These are phyloP conservation scores for Globisporangium nunn DNA, from an alignment of 352 stramenopile species.

Conservation along the genomic window DNA sequence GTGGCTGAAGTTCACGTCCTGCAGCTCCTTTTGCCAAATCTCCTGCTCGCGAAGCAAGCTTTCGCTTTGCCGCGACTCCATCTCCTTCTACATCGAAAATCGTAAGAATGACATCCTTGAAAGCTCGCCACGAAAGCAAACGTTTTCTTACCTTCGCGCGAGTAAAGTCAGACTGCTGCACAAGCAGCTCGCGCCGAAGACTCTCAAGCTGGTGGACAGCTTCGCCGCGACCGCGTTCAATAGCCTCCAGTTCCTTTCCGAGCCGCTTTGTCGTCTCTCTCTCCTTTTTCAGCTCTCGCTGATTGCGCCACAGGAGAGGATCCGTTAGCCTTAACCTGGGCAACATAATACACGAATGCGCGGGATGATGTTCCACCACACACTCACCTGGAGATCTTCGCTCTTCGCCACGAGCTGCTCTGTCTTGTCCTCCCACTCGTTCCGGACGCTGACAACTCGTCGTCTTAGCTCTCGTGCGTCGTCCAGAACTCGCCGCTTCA, in stretches of 20 bases:
- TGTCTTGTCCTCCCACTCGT: constrained; percentile 41
- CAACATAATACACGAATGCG: too few species aligned
- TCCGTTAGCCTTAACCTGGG: background rate
- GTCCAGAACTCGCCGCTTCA: constrained; percentile 27
- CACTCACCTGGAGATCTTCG: constrained; percentile 22
- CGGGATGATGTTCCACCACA: background rate
- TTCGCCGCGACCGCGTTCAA: constrained; percentile 21
- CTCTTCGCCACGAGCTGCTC: constrained; percentile 29
- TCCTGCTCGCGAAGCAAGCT: constrained; percentile 41
- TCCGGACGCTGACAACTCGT: constrained; percentile 27
- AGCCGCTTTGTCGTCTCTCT: constrained; percentile 5
- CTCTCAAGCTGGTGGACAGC: constrained; percentile 28
- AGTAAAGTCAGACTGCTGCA: constrained; percentile 21
- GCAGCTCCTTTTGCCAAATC: constrained; percentile 50
- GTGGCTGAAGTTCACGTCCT: constrained; percentile 42
- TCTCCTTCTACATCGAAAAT: constrained; percentile 11
- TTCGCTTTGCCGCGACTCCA: constrained; percentile 25
- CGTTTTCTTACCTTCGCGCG: constrained; percentile 11
- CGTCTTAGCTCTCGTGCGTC: constrained; percentile 38
- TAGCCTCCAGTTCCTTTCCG: constrained; percentile 18
- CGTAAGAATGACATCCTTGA: background rate
- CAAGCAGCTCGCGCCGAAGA: constrained; percentile 32
- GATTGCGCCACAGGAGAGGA: background rate
- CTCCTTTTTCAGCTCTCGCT: constrained; percentile 19
- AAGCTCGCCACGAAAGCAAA: too few species aligned